phyloP scores from a whole-genome alignment of 106 monocot species.

The Vanilla planifolia region DNA sequence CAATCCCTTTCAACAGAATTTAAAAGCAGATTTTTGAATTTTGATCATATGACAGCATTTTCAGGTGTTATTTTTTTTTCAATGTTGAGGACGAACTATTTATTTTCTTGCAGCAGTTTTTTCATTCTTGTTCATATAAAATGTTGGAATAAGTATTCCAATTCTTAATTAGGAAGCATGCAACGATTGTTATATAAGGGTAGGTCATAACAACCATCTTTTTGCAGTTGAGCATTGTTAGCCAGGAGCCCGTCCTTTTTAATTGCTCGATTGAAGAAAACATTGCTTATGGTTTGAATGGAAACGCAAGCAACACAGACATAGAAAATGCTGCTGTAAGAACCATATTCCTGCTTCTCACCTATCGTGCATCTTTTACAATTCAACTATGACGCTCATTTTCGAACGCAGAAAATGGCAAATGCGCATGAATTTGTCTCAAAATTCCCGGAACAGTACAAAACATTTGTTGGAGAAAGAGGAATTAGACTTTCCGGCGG shows the following conservation, averaged over 20 bases:
- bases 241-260: constrained; percentile 92
- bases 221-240: constrained; percentile 96
- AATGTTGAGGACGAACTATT: too few relatives aligned
- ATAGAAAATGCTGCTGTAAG: constrained; percentile 91
- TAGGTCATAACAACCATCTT: too few relatives aligned
- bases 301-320: constrained; percentile 55
- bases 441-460: constrained; percentile 84
- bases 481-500: constrained; percentile 94
- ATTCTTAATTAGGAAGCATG: too few relatives aligned
- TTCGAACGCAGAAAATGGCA: constrained; percentile 80
- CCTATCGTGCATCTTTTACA: neutral
- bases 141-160: too few relatives aligned
- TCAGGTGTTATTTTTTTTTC: too few relatives aligned
- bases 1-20: too few relatives aligned
- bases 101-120: too few relatives aligned
- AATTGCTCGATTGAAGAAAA: constrained; percentile 96
- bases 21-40: too few relatives aligned
- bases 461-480: constrained; percentile 76
- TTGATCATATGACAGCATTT: too few relatives aligned
- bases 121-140: too few relatives aligned
- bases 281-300: constrained; percentile 87
- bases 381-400: too few relatives aligned
- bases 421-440: constrained; percentile 93
- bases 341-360: neutral
- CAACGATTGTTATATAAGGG: too few relatives aligned